These are phyloP conservation scores for Vanrija sp. DNA, from an alignment of 1,284 basidiomycete species.

Conservation along the genomic window DNA sequence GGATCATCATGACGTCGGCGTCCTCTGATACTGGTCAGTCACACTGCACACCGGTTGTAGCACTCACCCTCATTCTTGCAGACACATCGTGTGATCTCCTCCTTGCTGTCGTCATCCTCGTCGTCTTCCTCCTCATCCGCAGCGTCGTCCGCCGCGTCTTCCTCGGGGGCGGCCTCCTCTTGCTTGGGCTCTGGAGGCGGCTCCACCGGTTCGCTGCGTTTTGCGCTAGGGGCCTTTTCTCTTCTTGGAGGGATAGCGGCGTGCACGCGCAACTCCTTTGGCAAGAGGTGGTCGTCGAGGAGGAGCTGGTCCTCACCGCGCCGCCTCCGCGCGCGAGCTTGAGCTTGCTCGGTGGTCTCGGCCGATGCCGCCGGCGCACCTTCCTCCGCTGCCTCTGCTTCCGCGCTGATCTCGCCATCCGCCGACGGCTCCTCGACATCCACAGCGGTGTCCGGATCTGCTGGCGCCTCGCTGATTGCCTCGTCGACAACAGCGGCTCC, in stretches of 20 bases:
- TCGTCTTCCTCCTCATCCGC: slow-evolving; percentile 41
- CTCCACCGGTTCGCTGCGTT: slow-evolving; percentile 6
- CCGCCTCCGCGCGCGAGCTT: slow-evolving; percentile 25
- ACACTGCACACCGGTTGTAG: slow-evolving; percentile 14
- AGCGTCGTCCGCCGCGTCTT: slow-evolving; percentile 15
- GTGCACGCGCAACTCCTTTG: slow-evolving; percentile 31
- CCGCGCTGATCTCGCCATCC: not conserved
- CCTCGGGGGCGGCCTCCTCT: slow-evolving; percentile 8
- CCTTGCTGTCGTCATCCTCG: slow-evolving; percentile 65
- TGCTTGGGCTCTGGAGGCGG: slow-evolving; percentile 2
- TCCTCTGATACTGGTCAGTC: slow-evolving; percentile 46
- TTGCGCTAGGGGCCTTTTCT: slow-evolving; percentile 3
- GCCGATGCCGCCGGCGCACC: slow-evolving; percentile 1
- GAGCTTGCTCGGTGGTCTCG: slow-evolving; percentile 14
- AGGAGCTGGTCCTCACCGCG: slow-evolving; percentile 40
- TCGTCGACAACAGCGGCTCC: slow-evolving; percentile 15
- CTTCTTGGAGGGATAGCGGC: slow-evolving; percentile 10
- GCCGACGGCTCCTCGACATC: slow-evolving; percentile 3
- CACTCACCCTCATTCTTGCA: slow-evolving; percentile 79
- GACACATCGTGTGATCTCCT: slow-evolving; percentile 86
- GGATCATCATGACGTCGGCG: slow-evolving; percentile 87
- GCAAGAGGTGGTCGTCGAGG: slow-evolving; percentile 41
- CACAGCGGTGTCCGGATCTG: not conserved
- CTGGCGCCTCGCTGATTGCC: not conserved
- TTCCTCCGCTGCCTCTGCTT: not conserved